Evolutionary conservation across 768 basidiomycete species (phyloP), one percentile per base, ranked within the genome.

Genomic region (Pholiota molesta): DNA sequence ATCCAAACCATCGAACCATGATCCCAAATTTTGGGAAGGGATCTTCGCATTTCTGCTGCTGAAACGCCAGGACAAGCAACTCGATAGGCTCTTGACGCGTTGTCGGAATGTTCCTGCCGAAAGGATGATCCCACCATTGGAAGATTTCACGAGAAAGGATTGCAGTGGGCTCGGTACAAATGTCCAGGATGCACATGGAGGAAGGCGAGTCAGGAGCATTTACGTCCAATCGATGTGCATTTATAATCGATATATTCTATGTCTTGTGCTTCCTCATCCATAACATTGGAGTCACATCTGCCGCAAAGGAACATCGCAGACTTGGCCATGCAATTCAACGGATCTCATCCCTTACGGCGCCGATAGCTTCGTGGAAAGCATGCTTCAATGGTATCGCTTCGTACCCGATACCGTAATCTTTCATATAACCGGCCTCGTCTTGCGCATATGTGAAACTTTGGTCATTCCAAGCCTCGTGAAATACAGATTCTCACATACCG

Each of bases 341-440:
- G 42, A 44, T 19, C 39, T 64, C 16, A 39, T 64, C 9, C 59
- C 55, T 5, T 31, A 52, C 21, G 63, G 63, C 1, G 49, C 60
- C 17, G 63, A 64, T 19, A 61, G 35, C 14, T 51, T 55, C 5
- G 44, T 61, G 9, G 29, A 61, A 55, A 55, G 31, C 21, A 57
- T 61, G 35, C 21, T 61, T 21, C 55, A 59, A 19, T 61, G 59
- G 63, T 57, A 61, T 47, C 42, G 44, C 16, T 54, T 58, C 52
- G 16, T 64, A 9, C 60, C 55, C 10, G 60, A 61, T 23, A 11
- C 53, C 8, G 21, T 53, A 21, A 39, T 64, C 31, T 40, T 65
- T 17, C 21, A 35, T 13, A 6, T 26, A 3, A 45, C 55, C 16
- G 57, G 42, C 13, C 39, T 26, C 17, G 33, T 49, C 26, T 19